These are phyloP conservation scores for Podospora tetraspora DNA, from an alignment of 495 filamentous ascomycete species.

Conservation along the genomic window DNA sequence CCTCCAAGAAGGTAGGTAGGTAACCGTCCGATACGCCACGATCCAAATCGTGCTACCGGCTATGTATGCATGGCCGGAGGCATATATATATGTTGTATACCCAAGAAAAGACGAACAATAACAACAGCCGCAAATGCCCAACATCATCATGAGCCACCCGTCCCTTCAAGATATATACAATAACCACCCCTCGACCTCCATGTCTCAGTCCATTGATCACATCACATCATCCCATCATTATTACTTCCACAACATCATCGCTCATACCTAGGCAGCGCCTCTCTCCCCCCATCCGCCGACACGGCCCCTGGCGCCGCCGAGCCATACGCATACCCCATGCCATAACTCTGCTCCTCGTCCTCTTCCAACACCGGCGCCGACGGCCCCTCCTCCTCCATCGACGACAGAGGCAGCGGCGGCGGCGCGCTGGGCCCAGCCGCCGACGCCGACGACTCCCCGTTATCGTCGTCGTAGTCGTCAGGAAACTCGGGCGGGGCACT, in stretches of 20 bases:
- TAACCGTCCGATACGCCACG: background rate
- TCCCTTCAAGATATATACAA: background rate
- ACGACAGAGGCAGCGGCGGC: background rate
- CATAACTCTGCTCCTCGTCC: slow-evolving; percentile 51
- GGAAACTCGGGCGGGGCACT: slow-evolving; percentile 59
- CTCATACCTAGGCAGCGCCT: slow-evolving; percentile 39
- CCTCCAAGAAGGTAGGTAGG: background rate
- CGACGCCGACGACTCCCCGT: slow-evolving; percentile 11
- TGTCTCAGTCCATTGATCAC: no score
- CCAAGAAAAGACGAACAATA: background rate
- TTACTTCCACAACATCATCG: slow-evolving; percentile 4
- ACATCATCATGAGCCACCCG: background rate
- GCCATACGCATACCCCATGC: slow-evolving; percentile 29
- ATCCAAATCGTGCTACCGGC: background rate
- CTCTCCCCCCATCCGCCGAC: slow-evolving; percentile 11
- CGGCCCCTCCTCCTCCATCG: slow-evolving; percentile 36
- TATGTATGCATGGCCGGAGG: background rate
- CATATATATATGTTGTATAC: background rate
- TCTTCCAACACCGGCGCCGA: slow-evolving; percentile 64
- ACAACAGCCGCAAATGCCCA: background rate
- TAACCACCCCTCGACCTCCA: no score
- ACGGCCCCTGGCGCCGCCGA: slow-evolving; percentile 8
- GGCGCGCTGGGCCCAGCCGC: slow-evolving; percentile 20
- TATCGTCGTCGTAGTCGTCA: slow-evolving; percentile 37
- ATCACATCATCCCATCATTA: background rate